Base-by-base conservation (phyloP, 495 filamentous ascomycete species). In the Aspergillus bertholletiae region DNA sequence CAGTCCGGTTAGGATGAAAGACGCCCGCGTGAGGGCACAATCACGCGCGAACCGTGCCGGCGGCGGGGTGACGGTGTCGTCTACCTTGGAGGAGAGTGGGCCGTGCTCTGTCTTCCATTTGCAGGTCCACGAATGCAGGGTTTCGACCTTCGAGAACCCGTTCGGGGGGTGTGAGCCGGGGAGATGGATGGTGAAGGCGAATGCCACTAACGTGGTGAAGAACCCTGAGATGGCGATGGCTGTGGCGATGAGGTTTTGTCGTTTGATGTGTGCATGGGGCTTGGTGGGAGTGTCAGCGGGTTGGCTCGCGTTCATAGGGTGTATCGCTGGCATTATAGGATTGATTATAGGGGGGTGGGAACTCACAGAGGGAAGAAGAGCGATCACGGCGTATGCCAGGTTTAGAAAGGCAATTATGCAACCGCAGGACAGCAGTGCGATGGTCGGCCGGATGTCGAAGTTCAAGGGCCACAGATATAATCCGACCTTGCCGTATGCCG, bases 121-220 rank as follows among this genome's bases (percentile, higher is more conserved):
- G 64, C 79, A 81, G 5, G 78, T 79, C 79, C 79, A 81, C 46
- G 71, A 76, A 23, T 75, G 66, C 15, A 81, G 64, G 9, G 76
- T 80, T 51, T 80, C 78, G 18, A 68, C 67, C 1, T 59, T 37
- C 53, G 57, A 67, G 53, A 74, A 75, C 23, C 67, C 69, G 18
- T 44, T 67, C 12, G 72, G 69, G 37, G 69, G 67, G 1, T 63
- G 59, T 17, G 76, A 70, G 7, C 69, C 71, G 0, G 75, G 73
- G 8, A 69, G 68, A 53, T 75, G 71, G 27, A 77, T 72, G 22
- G 65, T 67, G 57, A 79, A 79, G 15, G 74, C 51, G 22, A 76
- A 54, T 15, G 68, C 65, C 17, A 75, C 66, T 9, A 79, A 58
- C 15, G 78, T 58, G 0, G 71, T 62, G 50, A 78, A 61, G 18